A percentile compares a stretch with the other conserved stretches of the same genome.
These are phyloP conservation scores for Mycena crocata DNA, from an alignment of 768 basidiomycete genomes.

Conservation along the genomic window DNA sequence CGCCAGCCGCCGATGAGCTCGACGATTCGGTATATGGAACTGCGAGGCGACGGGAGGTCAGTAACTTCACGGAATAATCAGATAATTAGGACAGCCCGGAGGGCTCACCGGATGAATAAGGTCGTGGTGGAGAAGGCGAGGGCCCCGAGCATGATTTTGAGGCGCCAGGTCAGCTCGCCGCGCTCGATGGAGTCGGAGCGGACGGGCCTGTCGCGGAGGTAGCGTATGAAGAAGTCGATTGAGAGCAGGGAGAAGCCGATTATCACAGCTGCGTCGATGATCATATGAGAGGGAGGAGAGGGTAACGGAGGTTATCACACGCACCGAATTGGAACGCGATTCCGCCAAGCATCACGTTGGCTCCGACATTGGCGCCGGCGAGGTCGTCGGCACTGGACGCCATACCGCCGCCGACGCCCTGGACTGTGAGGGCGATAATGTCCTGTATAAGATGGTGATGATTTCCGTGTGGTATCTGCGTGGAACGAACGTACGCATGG, in stretches of 20 bases:
- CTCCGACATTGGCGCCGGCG: conserved; percentile 7
- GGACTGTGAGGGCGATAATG: conserved; percentile 22
- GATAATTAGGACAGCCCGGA: too few species aligned
- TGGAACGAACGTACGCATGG: conserved; percentile 42
- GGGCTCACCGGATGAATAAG: conserved; percentile 58
- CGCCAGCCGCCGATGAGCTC: too few species aligned
- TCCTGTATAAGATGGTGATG: background rate
- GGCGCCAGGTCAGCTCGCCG: background rate
- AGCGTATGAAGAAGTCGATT: conserved; percentile 59
- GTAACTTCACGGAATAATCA: too few species aligned
- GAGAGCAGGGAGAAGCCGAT: conserved; percentile 53
- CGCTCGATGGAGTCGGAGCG: conserved; percentile 4
- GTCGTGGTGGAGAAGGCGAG: conserved; percentile 53
- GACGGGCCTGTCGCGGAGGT: conserved; percentile 48
- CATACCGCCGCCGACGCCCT: conserved; percentile 22
- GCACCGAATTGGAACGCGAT: conserved; percentile 69
- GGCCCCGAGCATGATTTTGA: conserved; percentile 47
- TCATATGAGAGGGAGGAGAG: background rate
- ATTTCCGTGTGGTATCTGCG: too few species aligned
- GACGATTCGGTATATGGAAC: too few species aligned
- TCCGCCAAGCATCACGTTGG: conserved; percentile 64
- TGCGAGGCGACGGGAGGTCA: too few species aligned
- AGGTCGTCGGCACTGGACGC: background rate
- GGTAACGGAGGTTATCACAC: conserved; percentile 21
- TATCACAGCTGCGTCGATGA: conserved; percentile 50